A percentile compares a stretch with the other conserved stretches of the same genome.
Evolutionary conservation across 768 basidiomycete genomes (phyloP).

Genomic region (Collybiopsis confluens): DNA sequence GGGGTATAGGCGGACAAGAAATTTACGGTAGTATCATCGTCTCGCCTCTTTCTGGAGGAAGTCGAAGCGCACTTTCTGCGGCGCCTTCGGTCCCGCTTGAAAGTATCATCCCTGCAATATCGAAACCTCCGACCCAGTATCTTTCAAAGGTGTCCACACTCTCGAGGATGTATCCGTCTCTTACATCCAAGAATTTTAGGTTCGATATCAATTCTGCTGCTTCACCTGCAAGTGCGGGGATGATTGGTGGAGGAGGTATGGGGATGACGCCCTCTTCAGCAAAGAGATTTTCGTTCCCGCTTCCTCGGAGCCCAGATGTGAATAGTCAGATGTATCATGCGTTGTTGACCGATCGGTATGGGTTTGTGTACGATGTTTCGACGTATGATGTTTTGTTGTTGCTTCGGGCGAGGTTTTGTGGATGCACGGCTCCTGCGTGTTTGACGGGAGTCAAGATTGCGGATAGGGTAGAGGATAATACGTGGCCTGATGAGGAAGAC

Average conservation of each 20-base stretch:
- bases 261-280: constrained; percentile 40
- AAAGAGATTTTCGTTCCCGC: constrained; percentile 47
- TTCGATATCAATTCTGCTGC: constrained; percentile 44
- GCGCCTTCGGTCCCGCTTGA: constrained; percentile 61
- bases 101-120: constrained; percentile 74
- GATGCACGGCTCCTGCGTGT: constrained; percentile 76
- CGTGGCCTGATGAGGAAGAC: constrained; percentile 68
- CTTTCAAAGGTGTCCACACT: constrained; percentile 36
- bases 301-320: constrained; percentile 26
- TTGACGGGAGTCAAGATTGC: constrained; percentile 86
- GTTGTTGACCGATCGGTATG: constrained; percentile 80
- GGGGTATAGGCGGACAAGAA: background rate
- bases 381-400: constrained; percentile 79
- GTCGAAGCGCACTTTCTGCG: background rate
- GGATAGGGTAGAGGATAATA: constrained; percentile 74
- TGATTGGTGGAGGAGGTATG: constrained; percentile 21
- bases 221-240: background rate
- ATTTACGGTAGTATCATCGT: background rate
- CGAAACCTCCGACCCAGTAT: constrained; percentile 83
- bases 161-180: constrained; percentile 58
- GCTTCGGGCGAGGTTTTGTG: constrained; percentile 65
- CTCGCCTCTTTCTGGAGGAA: constrained; percentile 29
- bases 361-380: constrained; percentile 86
- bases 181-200: constrained; percentile 70
- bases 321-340: constrained; percentile 17